phyloP scores from a whole-genome alignment of 2,329 filamentous ascomycete species.

The Cladophialophora immunda region DNA sequence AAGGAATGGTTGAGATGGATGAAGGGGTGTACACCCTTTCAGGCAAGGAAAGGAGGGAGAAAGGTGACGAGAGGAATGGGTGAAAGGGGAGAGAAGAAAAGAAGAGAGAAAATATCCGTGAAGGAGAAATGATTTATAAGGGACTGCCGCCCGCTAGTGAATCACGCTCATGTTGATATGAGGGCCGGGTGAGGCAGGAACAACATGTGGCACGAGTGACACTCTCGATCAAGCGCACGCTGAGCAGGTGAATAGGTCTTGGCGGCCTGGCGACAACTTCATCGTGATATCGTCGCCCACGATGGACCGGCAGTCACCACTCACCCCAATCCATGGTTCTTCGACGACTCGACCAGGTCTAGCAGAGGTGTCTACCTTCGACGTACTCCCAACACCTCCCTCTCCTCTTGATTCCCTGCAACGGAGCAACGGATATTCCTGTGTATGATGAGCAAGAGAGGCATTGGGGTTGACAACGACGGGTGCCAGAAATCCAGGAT shows the following conservation, averaged over 20 bases:
- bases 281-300: background rate
- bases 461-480: background rate
- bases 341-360: background rate
- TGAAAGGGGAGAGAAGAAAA: background rate
- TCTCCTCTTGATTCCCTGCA: background rate
- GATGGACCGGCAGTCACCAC: background rate
- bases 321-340: background rate
- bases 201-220: background rate
- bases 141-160: background rate
- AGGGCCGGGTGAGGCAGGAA: background rate
- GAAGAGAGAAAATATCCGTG: background rate
- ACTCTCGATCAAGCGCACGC: background rate
- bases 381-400: background rate
- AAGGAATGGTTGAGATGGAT: background rate
- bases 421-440: background rate
- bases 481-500: background rate
- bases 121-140: background rate
- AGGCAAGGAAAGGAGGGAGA: background rate
- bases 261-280: background rate
- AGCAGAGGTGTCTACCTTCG: background rate
- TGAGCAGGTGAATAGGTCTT: background rate
- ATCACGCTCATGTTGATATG: background rate
- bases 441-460: background rate
- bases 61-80: slow-evolving; percentile 5
- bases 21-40: slow-evolving; percentile 7